These are phyloP conservation scores for Cornus suecica DNA, from an alignment of 148 eudicot species.

Conservation along the genomic window DNA sequence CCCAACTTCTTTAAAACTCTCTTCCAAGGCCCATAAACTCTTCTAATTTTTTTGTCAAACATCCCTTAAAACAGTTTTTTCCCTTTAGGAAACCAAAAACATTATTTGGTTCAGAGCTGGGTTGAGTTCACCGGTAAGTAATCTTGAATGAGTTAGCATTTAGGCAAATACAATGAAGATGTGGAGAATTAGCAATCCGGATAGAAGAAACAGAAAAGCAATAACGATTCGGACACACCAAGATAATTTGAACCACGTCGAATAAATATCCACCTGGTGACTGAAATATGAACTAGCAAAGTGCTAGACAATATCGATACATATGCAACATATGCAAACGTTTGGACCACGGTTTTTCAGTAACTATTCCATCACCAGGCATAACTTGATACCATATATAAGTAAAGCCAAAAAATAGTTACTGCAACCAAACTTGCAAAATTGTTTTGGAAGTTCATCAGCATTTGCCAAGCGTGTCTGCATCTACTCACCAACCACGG, in stretches of 20 bases:
- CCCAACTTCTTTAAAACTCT: no score
- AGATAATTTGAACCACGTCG: neutral
- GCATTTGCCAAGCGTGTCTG: neutral
- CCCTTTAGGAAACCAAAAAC: no score
- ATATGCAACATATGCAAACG: neutral
- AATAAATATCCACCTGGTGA: neutral
- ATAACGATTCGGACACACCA: neutral
- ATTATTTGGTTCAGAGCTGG: no score
- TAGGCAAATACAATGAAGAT: no score
- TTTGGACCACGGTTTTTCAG: neutral
- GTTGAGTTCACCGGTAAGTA: no score
- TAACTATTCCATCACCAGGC: neutral
- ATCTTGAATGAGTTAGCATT: no score
- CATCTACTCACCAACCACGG: constrained; percentile 33
- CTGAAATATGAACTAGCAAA: neutral
- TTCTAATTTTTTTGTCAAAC: no score
- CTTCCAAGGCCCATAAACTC: no score
- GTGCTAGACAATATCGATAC: neutral
- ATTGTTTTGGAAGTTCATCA: neutral
- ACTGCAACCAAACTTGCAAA: constrained; percentile 3
- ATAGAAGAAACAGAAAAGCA: no score
- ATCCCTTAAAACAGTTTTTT: no score
- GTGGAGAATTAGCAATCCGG: no score
- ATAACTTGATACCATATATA: neutral
- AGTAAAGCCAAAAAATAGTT: neutral